Evolutionary conservation across 2,329 filamentous ascomycete genomes (phyloP), one percentile per base, ranked within the genome.

Genomic region (Colletotrichum euphorbiae): DNA sequence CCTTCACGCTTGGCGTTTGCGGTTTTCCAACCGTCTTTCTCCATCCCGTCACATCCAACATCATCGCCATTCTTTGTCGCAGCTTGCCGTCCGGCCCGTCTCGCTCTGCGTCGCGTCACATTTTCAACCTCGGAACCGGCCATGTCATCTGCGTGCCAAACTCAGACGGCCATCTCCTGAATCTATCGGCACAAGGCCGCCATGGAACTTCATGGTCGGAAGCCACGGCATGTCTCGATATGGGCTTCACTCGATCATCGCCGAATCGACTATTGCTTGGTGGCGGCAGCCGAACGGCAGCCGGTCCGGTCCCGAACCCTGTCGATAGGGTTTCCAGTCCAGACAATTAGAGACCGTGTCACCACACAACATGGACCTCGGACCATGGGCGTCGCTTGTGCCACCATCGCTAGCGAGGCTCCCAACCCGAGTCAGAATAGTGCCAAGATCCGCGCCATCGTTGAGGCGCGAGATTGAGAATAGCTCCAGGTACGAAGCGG

Each of bases 341-440:
- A 51, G 40, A 52, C 48, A 40, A 54, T 28, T 54, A 38, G 40
- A 7, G 17, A 59, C 21, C 46, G 45, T 68, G 31, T 48, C 38
- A 50, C 45, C 19, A 38, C 28, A 17, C 19, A 59, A 15, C 11
- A n/a, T 48, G n/a, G 19, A 36, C 57, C 46, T 60, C 40, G 40
- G 13, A 19, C 63, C 42, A 54, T 24, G 12, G 24, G 42, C 46
- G 17, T 54, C 50, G 51, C 33, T 58, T n/a, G 57, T 57, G 45
- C 51, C 54, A 64, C 52, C 48, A 59, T 65, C 15, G 33, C 40
- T 65, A 64, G 60, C 21, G 40, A 68, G 45, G 50, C 54, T 48
- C 12, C 45, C 21, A 28, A 40, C 45, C 54, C 46, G 60, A 45
- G 19, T 52, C 60, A 45, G 31, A 57, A 52, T 58, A 12, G 45